Percentiles rank a stretch among this genome's conserved stretches.
These are phyloP conservation scores for Talaromyces sp. DNA, from an alignment of 2,329 filamentous ascomycete genomes.

Conservation along the genomic window DNA sequence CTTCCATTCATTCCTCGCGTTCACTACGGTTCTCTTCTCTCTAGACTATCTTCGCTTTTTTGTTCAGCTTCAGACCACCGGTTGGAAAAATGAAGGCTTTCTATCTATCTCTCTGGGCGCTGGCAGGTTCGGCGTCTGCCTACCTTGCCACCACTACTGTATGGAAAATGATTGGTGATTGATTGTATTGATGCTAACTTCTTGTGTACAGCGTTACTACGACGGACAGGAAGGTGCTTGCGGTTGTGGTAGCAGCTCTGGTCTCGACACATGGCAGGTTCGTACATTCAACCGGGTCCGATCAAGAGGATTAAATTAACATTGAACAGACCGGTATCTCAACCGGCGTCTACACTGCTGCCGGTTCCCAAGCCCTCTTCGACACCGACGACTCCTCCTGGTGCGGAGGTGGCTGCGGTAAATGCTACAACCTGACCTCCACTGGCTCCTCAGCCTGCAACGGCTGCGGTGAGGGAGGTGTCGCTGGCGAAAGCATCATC, in stretches of 20 bases:
- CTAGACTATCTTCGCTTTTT: not conserved
- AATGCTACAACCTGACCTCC: constrained; percentile 27
- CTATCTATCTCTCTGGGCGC: constrained; percentile 14
- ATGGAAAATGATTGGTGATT: not conserved
- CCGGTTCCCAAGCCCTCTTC: constrained; percentile 26
- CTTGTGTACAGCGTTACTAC: constrained; percentile 30
- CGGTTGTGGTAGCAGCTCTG: constrained; percentile 28
- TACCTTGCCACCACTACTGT: constrained; percentile 18
- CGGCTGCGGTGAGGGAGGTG: constrained; percentile 25
- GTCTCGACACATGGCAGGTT: constrained; percentile 30
- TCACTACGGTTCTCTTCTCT: not conserved
- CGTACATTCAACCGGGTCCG: not conserved
- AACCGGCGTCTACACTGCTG: constrained; percentile 24
- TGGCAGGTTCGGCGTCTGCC: constrained; percentile 16
- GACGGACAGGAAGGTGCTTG: constrained; percentile 32
- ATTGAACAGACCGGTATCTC: constrained; percentile 4
- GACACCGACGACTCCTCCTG: constrained; percentile 23
- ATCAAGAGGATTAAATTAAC: not conserved
- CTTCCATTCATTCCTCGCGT: constrained; percentile 4
- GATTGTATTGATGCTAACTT: not conserved
- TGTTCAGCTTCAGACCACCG: not conserved
- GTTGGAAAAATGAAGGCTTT: constrained; percentile 15
- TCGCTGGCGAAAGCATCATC: constrained; percentile 24
- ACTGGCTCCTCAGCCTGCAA: constrained; percentile 22
- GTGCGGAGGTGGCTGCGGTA: constrained; percentile 28